These are phyloP conservation scores for Heterobasidion irregulare DNA, from an alignment of 1,284 basidiomycete species.

Conservation along the genomic window DNA sequence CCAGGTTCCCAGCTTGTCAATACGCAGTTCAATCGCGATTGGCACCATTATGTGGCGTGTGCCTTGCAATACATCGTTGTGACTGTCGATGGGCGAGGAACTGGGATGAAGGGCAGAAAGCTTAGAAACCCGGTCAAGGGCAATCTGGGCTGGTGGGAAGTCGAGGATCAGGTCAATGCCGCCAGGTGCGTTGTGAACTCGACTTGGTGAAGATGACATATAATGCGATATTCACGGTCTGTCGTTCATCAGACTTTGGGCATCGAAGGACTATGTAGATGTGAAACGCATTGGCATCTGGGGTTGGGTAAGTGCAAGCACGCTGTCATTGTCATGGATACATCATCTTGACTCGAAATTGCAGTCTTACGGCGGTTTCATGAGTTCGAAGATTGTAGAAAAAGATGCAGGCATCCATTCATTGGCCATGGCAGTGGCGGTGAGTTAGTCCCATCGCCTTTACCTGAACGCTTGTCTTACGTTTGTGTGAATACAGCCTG, in stretches of 20 bases:
- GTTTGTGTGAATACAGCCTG: slow-evolving; percentile 39
- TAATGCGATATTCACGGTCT: not conserved
- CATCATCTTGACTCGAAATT: slow-evolving; percentile 1
- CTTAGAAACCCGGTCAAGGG: slow-evolving; percentile 81
- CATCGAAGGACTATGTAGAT: slow-evolving; percentile 72
- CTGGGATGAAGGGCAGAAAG: slow-evolving; percentile 80
- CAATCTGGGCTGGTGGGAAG: slow-evolving; percentile 83
- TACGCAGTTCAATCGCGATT: slow-evolving; percentile 63
- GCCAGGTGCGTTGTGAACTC: slow-evolving; percentile 50
- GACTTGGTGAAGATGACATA: not conserved
- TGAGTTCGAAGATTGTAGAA: slow-evolving; percentile 88
- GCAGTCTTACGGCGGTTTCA: slow-evolving; percentile 92
- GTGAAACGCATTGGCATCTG: slow-evolving; percentile 83
- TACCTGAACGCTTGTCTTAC: not conserved
- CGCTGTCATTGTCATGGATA: not conserved
- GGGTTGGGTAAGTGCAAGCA: slow-evolving; percentile 72
- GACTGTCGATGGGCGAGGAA: slow-evolving; percentile 88
- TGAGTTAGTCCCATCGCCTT: slow-evolving; percentile 29
- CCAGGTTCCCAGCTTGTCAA: slow-evolving; percentile 78
- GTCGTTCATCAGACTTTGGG: slow-evolving; percentile 50
- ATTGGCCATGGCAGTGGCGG: slow-evolving; percentile 84
- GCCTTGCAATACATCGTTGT: slow-evolving; percentile 83
- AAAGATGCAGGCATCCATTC: slow-evolving; percentile 79
- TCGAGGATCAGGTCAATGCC: slow-evolving; percentile 80
- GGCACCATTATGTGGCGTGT: slow-evolving; percentile 84